Percentiles rank a stretch among this genome's conserved stretches.
Conservation (phyloP, 352 stramenopile species). For the Thalassiosira ordinaria region DNA sequence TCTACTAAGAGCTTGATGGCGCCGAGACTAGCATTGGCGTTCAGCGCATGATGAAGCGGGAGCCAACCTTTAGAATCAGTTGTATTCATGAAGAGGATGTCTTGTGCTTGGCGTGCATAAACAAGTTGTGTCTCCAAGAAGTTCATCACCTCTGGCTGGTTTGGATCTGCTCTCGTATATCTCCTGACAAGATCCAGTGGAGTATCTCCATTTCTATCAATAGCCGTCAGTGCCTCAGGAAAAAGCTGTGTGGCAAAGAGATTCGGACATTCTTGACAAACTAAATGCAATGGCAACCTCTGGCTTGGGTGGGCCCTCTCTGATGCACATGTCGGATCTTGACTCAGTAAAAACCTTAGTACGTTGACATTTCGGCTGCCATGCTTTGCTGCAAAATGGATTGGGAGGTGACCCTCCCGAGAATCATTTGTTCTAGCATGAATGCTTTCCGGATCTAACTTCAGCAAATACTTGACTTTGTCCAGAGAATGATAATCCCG, state of each 20-base stretch:
- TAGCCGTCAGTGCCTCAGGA: constrained; percentile 1
- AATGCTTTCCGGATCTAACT: constrained; percentile 10
- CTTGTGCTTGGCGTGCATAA: not conserved
- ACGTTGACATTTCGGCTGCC: not conserved
- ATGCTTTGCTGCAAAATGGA: not conserved
- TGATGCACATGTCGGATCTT: constrained; percentile 10
- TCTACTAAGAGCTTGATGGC: constrained; percentile 6
- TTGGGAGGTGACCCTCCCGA: not conserved
- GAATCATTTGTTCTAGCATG: not conserved
- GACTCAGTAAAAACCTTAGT: not conserved
- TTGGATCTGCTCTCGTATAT: not conserved
- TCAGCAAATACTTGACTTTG: constrained; percentile 10
- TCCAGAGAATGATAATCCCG: not conserved
- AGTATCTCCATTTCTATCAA: constrained; percentile 12
- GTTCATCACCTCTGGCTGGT: not conserved
- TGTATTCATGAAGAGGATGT: not conserved
- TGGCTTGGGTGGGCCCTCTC: not conserved
- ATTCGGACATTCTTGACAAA: not conserved
- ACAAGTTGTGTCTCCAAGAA: constrained; percentile 7
- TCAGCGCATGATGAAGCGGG: constrained; percentile 1
- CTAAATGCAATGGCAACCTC: constrained; percentile 16
- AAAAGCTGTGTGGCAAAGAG: not conserved
- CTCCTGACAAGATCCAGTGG: not conserved
- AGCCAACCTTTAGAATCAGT: not conserved
- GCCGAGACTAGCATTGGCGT: not conserved